Percentiles rank a stretch among this genome's conserved stretches.
Conservation (phyloP, 2,329 filamentous ascomycete species). For the Cladosporium colombiae region DNA sequence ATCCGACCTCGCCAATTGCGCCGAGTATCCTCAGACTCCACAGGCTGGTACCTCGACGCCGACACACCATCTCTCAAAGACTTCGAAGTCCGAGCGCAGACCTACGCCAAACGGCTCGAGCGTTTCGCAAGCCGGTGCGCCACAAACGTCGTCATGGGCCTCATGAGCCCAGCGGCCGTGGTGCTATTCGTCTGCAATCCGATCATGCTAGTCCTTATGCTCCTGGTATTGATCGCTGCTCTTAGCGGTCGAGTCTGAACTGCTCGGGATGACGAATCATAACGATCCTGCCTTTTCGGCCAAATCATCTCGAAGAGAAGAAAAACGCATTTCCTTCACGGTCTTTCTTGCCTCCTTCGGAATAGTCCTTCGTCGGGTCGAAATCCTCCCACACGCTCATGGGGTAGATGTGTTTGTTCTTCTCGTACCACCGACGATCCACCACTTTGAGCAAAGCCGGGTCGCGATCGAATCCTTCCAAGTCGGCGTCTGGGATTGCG, state of each 20-base stretch:
- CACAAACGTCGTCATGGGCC: conserved; percentile 36
- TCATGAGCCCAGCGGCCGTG: conserved; percentile 34
- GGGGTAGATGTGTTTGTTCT: conserved; percentile 97
- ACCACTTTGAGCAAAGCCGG: conserved; percentile 87
- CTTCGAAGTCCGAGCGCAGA: conserved; percentile 31
- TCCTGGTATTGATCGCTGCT: conserved; percentile 27
- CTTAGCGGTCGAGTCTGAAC: conserved; percentile 5
- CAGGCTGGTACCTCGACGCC: conserved; percentile 34
- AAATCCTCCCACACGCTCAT: conserved; percentile 96
- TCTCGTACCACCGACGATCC: conserved; percentile 93
- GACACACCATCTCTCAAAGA: conserved; percentile 34
- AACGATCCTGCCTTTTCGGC: background rate
- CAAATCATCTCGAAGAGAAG: conserved; percentile 27
- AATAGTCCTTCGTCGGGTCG: conserved; percentile 85
- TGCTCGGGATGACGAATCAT: background rate
- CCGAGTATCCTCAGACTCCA: conserved; percentile 18
- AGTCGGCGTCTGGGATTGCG: conserved; percentile 47
- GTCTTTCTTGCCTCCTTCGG: conserved; percentile 75
- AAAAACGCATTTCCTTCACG: conserved; percentile 91
- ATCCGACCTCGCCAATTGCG: conserved; percentile 2
- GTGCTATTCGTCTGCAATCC: conserved; percentile 36
- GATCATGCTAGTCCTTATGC: conserved; percentile 30
- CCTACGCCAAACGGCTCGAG: conserved; percentile 29
- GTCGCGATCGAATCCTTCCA: conserved; percentile 77
- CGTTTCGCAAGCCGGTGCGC: conserved; percentile 31